phyloP scores from a whole-genome alignment of 768 basidiomycete species.

The Tulasnella sp. region DNA sequence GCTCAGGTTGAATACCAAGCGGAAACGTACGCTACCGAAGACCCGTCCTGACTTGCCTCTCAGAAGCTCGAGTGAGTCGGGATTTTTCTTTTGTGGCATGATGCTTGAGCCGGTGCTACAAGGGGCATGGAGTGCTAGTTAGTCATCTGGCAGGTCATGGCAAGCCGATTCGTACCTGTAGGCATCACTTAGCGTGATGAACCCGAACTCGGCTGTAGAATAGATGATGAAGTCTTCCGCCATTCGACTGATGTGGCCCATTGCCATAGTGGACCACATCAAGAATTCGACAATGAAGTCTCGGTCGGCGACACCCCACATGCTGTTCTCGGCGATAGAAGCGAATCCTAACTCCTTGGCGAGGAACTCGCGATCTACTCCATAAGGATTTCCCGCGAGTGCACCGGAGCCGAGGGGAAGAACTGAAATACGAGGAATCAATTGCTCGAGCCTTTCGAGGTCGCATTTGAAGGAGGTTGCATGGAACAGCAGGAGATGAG shows the following conservation, averaged over 20 bases:
- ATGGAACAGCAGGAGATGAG: constrained; percentile 93
- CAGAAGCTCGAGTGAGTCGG: constrained; percentile 92
- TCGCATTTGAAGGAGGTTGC: constrained; percentile 92
- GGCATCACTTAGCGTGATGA: constrained; percentile 93
- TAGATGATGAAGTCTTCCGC: constrained; percentile 97
- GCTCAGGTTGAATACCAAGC: constrained; percentile 15
- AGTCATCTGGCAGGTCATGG: background rate
- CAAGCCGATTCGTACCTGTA: constrained; percentile 68
- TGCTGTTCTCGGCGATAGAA: constrained; percentile 90
- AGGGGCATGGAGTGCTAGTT: background rate
- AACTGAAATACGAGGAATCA: constrained; percentile 87
- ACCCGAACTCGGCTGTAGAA: constrained; percentile 96
- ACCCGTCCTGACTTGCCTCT: constrained; percentile 94
- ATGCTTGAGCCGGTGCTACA: constrained; percentile 95
- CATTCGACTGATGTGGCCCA: constrained; percentile 92
- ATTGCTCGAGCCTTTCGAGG: constrained; percentile 78
- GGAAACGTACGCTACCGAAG: constrained; percentile 76
- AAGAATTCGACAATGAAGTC: constrained; percentile 97
- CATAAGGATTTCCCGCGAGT: constrained; percentile 95
- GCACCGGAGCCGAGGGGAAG: constrained; percentile 94
- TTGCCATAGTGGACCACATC: constrained; percentile 92
- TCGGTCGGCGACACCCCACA: constrained; percentile 95
- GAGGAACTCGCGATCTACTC: constrained; percentile 90
- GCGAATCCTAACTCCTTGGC: constrained; percentile 87
- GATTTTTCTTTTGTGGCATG: constrained; percentile 99